These are phyloP conservation scores for Calonectria pauciramosa DNA, from an alignment of 2,329 filamentous ascomycete genomes.

Conservation along the genomic window DNA sequence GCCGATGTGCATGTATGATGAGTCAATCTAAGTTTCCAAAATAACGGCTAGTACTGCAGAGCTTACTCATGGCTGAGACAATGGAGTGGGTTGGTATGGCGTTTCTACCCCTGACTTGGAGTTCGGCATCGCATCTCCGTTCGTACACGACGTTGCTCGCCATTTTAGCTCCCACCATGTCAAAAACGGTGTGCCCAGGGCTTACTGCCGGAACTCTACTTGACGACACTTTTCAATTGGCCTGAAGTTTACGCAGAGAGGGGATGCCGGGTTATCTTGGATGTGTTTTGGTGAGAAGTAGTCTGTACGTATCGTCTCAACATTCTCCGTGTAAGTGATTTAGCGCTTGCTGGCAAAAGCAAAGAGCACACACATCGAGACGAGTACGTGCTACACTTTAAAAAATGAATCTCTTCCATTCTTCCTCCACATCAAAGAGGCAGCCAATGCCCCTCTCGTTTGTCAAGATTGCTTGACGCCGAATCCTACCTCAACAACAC, in stretches of 20 bases:
- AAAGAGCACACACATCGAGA: too few relatives aligned
- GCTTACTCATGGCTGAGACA: background rate
- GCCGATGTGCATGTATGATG: constrained; percentile 10
- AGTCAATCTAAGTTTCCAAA: background rate
- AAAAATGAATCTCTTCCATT: accelerated
- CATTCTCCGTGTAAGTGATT: background rate
- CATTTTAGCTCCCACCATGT: background rate
- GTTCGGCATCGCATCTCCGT: background rate
- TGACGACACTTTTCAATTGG: background rate
- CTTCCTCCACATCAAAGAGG: background rate
- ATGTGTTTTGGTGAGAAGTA: background rate
- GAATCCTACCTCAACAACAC: constrained; percentile 5
- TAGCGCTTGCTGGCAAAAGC: background rate
- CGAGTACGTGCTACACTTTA: background rate
- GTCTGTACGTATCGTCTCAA: constrained; percentile 2
- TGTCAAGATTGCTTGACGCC: background rate
- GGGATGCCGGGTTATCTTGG: background rate
- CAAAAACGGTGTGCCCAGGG: background rate
- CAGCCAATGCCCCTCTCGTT: background rate
- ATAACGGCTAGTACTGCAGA: background rate
- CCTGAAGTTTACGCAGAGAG: background rate
- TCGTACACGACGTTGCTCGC: background rate
- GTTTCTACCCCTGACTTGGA: constrained; percentile 2
- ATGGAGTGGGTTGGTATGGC: background rate
- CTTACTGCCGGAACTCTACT: background rate